Percentiles rank a stretch among this genome's conserved stretches.
These are phyloP conservation scores for Agrocybe pediades DNA, from an alignment of 768 basidiomycete genomes.

Conservation along the genomic window DNA sequence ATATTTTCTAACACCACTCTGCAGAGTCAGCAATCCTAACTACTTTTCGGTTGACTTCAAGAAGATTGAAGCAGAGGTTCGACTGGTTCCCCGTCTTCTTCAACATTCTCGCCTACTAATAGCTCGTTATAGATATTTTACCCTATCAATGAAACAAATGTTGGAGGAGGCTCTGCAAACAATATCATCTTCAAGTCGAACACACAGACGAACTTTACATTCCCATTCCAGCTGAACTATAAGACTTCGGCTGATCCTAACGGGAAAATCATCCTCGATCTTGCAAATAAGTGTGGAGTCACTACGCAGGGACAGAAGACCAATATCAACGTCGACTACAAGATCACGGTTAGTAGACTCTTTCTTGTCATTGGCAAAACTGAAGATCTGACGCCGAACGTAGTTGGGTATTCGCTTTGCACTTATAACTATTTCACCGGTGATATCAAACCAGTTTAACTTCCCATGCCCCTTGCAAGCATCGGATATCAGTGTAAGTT, in stretches of 20 bases:
- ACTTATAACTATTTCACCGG: constrained; percentile 67
- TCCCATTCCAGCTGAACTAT: constrained; percentile 75
- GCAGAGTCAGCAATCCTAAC: constrained; percentile 80
- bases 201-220: constrained; percentile 64
- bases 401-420: constrained; percentile 69
- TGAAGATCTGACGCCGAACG: constrained; percentile 1
- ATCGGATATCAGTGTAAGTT: constrained; percentile 23
- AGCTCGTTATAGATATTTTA: constrained; percentile 77
- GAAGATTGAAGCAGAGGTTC: constrained; percentile 62
- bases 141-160: constrained; percentile 68
- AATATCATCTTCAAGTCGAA: constrained; percentile 52
- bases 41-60: constrained; percentile 72
- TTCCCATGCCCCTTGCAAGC: constrained; percentile 64
- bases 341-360: constrained; percentile 55
- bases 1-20: constrained; percentile 6
- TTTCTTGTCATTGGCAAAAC: neutral
- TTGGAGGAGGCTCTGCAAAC: constrained; percentile 61
- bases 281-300: constrained; percentile 65
- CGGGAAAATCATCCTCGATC: constrained; percentile 54
- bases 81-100: neutral
- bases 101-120: neutral
- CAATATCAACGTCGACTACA: constrained; percentile 63
- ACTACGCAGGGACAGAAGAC: constrained; percentile 39
- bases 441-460: constrained; percentile 58
- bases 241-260: constrained; percentile 53